Conservation (phyloP, 2,329 filamentous ascomycete species). For the Cladosporium sp. region DNA sequence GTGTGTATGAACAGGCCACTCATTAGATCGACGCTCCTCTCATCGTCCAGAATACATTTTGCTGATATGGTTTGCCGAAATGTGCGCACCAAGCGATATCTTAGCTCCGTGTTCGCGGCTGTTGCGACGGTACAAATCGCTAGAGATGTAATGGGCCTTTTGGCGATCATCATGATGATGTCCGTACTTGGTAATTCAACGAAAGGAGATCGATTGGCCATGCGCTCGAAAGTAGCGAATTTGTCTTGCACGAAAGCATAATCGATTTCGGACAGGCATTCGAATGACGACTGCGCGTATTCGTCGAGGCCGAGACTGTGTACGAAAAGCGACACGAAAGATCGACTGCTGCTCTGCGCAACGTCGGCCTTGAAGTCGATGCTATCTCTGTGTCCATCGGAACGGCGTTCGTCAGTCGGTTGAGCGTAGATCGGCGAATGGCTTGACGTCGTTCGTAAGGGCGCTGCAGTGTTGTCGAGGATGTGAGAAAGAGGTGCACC, state of each 20-base stretch:
- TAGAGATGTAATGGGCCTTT: conserved; percentile 21
- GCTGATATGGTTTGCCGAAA: conserved; percentile 24
- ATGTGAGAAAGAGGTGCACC: conserved; percentile 20
- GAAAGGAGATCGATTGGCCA: conserved; percentile 23
- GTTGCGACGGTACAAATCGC: conserved; percentile 25
- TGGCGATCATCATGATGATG: conserved; percentile 19
- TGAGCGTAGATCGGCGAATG: not conserved
- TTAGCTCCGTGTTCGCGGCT: conserved; percentile 17
- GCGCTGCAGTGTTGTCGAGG: not conserved
- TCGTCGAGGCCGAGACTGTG: conserved; percentile 16
- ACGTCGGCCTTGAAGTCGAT: conserved; percentile 18
- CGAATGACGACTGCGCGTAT: conserved; percentile 14
- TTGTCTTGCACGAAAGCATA: conserved; percentile 23
- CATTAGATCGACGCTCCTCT: conserved; percentile 24
- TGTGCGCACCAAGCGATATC: conserved; percentile 20
- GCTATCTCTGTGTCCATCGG: not conserved
- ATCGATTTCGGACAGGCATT: conserved; percentile 23
- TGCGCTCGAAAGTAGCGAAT: conserved; percentile 22
- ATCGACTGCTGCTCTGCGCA: conserved; percentile 21
- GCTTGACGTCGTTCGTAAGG: not conserved
- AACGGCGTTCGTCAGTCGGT: not conserved
- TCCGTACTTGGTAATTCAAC: conserved; percentile 17
- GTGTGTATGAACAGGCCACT: conserved; percentile 24
- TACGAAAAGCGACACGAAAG: conserved; percentile 21
- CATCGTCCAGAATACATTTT: conserved; percentile 22